A percentile compares a stretch with the other conserved stretches of the same genome.
Conservation (phyloP, 139 green algal genomes). For the Closterium sp. region DNA sequence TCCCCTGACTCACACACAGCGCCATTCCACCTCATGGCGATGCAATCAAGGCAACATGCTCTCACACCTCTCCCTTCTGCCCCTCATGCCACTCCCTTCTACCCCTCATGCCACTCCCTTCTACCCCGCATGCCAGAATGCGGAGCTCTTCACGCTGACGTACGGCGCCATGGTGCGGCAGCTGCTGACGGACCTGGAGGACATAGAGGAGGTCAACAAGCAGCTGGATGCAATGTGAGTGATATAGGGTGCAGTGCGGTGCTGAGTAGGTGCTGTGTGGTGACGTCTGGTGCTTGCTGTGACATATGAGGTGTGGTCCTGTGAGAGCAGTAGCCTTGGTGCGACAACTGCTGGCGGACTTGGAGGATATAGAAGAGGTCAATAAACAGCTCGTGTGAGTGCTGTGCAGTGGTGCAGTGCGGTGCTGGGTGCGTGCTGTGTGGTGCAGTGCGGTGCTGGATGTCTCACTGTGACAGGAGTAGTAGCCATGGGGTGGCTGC, state of each 20-base stretch:
- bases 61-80: no score
- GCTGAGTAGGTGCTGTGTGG: no score
- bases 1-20: no score
- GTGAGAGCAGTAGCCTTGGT: no score
- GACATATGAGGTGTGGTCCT: no score
- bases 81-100: no score
- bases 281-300: no score
- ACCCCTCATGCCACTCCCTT: no score
- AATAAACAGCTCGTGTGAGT: constrained; percentile 97
- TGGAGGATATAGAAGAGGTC: constrained; percentile 85
- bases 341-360: constrained; percentile 88
- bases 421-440: neutral
- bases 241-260: neutral
- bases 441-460: neutral
- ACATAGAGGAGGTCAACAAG: constrained; percentile 89
- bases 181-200: constrained; percentile 88
- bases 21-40: no score
- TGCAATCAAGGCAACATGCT: no score
- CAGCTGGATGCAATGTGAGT: constrained; percentile 62
- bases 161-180: constrained; percentile 96
- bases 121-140: no score
- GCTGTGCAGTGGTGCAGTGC: constrained; percentile 68
- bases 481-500: neutral
- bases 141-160: constrained; percentile 92
- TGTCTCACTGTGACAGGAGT: no score